Evolutionary conservation across 108 stramenopile species (phyloP).

Genomic region (Stephanodiscus triporus): DNA sequence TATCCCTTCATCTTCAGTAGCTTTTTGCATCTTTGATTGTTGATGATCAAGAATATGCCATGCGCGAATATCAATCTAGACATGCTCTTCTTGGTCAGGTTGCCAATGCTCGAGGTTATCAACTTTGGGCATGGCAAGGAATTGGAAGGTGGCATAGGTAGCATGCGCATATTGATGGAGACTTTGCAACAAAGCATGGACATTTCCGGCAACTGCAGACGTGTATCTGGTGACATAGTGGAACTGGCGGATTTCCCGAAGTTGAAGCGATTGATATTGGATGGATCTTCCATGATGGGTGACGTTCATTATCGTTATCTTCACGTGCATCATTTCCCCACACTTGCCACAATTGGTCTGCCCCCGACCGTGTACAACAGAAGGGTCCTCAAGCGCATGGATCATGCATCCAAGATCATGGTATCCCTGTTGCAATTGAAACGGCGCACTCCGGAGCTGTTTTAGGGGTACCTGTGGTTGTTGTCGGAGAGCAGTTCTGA

Average conservation of each 20-base stretch:
- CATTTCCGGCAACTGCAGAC: constrained; percentile 1
- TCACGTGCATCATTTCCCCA: no score
- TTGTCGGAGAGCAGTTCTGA: constrained; percentile 7
- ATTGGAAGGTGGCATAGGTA: neutral
- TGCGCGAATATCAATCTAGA: neutral
- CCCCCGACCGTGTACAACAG: no score
- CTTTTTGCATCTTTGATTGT: neutral
- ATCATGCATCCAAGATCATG: neutral
- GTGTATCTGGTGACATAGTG: constrained; percentile 3
- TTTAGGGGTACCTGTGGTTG: neutral
- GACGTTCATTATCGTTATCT: neutral
- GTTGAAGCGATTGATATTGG: constrained; percentile 7
- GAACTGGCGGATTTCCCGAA: constrained; percentile 4
- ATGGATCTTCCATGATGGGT: neutral
- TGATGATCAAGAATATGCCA: constrained; percentile 1
- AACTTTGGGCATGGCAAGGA: no score
- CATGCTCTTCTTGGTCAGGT: no score
- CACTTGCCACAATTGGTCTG: no score
- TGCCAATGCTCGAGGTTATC: no score
- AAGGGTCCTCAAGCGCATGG: neutral
- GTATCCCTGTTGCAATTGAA: neutral
- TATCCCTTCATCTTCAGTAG: constrained; percentile 15
- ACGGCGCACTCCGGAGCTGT: neutral
- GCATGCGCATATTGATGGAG: neutral
- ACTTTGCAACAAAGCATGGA: neutral